phyloP scores from a whole-genome alignment of 2,329 filamentous ascomycete genomes.

The Cladosporium sp. region DNA sequence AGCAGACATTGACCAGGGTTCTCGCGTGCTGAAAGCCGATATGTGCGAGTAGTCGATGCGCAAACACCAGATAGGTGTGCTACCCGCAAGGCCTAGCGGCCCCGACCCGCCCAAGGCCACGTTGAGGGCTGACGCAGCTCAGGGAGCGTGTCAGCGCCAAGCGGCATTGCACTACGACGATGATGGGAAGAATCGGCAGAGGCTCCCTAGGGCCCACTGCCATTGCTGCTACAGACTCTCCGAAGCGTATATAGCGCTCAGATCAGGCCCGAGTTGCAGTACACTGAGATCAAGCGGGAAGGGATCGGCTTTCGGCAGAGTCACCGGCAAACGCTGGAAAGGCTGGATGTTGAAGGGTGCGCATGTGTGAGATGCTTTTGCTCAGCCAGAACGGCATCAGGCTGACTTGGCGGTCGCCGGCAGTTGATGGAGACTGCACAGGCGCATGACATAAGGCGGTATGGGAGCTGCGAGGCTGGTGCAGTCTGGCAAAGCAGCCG shows the following conservation, averaged over 20 bases:
- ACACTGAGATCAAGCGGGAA: conserved; percentile 3
- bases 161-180: no score
- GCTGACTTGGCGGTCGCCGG: conserved; percentile 4
- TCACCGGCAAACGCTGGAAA: not conserved
- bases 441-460: no score
- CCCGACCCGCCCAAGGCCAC: conserved; percentile 3
- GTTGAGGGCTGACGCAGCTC: conserved; percentile 11
- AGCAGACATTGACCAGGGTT: not conserved
- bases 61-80: no score
- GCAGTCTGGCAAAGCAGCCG: no score
- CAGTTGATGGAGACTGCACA: no score
- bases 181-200: not conserved
- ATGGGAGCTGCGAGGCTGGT: no score
- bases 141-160: conserved; percentile 2
- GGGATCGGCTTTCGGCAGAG: conserved; percentile 1
- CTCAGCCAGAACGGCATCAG: no score
- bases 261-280: not conserved
- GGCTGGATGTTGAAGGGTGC: no score
- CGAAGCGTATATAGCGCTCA: no score
- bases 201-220: not conserved
- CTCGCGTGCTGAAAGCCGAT: conserved; percentile 12
- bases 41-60: not conserved
- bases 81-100: not conserved
- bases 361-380: no score
- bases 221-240: not conserved